Evolutionary conservation across 2,329 filamentous ascomycete genomes (phyloP), one percentile per base, ranked within the genome.

Genomic region (Nothomitra cinnamomea): DNA sequence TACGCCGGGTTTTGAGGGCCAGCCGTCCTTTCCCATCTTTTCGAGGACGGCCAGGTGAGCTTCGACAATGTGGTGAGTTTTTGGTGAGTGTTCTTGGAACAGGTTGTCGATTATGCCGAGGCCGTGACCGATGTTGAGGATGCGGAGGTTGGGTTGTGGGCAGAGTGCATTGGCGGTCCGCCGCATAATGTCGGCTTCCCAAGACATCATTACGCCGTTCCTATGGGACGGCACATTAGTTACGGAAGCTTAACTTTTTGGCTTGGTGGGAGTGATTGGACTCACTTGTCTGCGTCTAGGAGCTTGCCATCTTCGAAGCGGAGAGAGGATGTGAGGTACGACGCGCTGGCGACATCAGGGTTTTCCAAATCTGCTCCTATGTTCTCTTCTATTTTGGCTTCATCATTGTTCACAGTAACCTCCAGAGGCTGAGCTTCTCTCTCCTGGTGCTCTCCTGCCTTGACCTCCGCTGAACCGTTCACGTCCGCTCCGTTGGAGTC

Each of bases 101-200:
- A 88, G 80, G 51, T 72, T 72, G 64, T 94, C 87, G 53, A 94
- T 76, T 56, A 94, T 94, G 43, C 87, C 87, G 85, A 94, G 92
- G 4, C 87, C 88, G 61, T 94, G 89, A 4, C 88, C 88, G 55
- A 94, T 80, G 63, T 94, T 94, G 57, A 94, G 77, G 38, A 92
- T 78, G 47, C 80, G 77, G 58, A 84, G 77, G 1, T 82, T 84
- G 0, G 64, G 53, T 62, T 0, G 71, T 71, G 3, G 82, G 72
- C 1, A 83, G 70, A 94, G 71, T 13, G 78, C 75, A 57, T 82
- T 75, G 47, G 87, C 86, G 53, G 84, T 87, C 51, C 78, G 76
- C 56, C 77, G 77, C 87, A 94, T 94, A 60, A 75, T 68, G 2
- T 69, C 67, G 0, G 68, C 69, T 58, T 75, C 72, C 72, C 72